phyloP scores from a whole-genome alignment of 2,329 filamentous ascomycete species.

The Sporothrix mexicana region DNA sequence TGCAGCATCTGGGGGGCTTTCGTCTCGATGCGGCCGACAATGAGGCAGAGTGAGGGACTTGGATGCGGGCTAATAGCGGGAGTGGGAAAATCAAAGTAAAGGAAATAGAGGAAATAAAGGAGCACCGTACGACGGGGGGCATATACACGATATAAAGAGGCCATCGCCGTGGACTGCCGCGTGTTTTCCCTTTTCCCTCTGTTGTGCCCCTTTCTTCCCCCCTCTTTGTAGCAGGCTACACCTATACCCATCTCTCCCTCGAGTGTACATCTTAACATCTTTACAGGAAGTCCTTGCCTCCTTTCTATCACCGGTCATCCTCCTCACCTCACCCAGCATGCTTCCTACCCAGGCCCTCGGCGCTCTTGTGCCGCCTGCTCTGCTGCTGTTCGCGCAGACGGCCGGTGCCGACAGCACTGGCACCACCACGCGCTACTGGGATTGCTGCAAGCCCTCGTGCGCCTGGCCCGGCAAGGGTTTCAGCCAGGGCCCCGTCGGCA shows the following conservation, averaged over 20 bases:
- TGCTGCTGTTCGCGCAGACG: conserved; percentile 19
- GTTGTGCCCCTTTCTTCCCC: not conserved
- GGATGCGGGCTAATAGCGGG: conserved; percentile 5
- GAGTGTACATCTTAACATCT: conserved; percentile 9
- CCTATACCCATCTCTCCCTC: too few relatives aligned
- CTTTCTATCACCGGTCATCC: not conserved
- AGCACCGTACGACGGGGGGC: not conserved
- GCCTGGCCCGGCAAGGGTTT: conserved; percentile 59
- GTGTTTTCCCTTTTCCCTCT: not conserved
- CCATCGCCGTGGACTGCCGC: not conserved
- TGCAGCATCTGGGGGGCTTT: not conserved
- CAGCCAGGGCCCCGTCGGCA: conserved; percentile 49
- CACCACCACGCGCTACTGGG: conserved; percentile 48
- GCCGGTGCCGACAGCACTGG: conserved; percentile 33
- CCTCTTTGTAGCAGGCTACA: not conserved
- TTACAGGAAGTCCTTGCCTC: not conserved
- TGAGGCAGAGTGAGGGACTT: not conserved
- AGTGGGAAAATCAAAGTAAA: not conserved
- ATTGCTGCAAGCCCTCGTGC: conserved; percentile 73
- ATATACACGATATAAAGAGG: conserved; percentile 4
- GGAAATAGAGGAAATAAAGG: not conserved
- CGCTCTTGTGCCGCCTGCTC: conserved; percentile 22
- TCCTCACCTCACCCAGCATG: conserved; percentile 18
- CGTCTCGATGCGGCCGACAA: conserved; percentile 24
- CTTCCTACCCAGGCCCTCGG: conserved; percentile 22